phyloP scores from a whole-genome alignment of 2,329 filamentous ascomycete genomes.

The Blumeriella jaapii region DNA sequence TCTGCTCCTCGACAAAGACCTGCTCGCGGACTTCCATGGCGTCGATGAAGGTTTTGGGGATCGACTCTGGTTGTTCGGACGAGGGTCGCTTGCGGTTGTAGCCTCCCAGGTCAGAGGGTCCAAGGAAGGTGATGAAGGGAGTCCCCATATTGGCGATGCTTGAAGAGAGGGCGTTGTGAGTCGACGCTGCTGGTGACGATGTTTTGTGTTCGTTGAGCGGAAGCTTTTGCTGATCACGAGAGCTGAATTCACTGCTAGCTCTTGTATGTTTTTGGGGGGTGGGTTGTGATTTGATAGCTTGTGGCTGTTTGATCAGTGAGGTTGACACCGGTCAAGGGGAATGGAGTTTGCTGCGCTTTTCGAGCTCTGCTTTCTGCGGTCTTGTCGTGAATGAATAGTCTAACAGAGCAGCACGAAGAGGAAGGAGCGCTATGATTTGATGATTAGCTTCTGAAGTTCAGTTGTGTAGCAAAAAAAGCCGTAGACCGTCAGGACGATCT shows the following conservation, averaged over 20 bases:
- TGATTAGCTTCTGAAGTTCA: background rate
- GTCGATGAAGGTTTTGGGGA: conserved; percentile 48
- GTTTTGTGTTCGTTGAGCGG: background rate
- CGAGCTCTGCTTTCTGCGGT: no score
- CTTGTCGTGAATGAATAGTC: no score
- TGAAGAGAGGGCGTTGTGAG: background rate
- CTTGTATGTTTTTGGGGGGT: no score
- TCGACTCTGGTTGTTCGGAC: conserved; percentile 33
- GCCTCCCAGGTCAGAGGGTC: conserved; percentile 37
- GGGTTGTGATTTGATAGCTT: no score
- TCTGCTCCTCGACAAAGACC: conserved; percentile 52
- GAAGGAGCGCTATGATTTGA: background rate
- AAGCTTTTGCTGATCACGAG: no score
- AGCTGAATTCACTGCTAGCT: no score
- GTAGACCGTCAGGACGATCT: background rate
- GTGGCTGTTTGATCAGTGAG: no score
- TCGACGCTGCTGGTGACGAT: background rate
- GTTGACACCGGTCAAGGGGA: no score
- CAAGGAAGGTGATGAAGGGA: conserved; percentile 24
- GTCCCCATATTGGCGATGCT: conserved; percentile 18
- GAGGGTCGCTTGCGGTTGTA: conserved; percentile 33
- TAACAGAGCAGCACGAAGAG: background rate
- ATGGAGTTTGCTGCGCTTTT: no score
- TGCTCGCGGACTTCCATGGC: conserved; percentile 49
- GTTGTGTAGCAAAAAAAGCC: background rate